Conservation (phyloP, 495 filamentous ascomycete genomes). For the Xylaria telfairii region DNA sequence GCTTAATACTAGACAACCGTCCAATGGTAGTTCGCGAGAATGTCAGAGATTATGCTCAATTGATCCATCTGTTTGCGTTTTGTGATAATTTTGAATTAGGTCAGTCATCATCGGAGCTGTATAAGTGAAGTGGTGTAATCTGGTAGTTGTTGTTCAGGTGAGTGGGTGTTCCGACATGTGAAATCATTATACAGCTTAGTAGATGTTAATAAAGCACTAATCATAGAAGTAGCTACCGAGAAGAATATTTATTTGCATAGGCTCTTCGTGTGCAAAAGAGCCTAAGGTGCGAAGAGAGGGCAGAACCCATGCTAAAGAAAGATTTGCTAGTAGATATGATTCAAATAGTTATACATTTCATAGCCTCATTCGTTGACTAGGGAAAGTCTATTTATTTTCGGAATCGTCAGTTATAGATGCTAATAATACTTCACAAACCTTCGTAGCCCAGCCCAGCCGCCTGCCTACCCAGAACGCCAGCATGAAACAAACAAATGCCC, state of each 20-base stretch:
- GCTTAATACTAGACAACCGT: slow-evolving; percentile 27
- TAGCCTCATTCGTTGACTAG: neutral
- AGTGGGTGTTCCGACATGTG: too few relatives aligned
- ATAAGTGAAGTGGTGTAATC: neutral
- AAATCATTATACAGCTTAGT: neutral
- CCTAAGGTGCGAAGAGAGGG: neutral
- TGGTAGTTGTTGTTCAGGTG: too few relatives aligned
- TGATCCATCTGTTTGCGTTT: neutral
- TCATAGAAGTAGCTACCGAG: too few relatives aligned
- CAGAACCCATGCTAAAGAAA: neutral
- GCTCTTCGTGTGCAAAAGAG: neutral
- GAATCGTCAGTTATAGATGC: neutral
- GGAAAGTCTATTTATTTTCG: neutral
- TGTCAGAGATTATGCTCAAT: slow-evolving; percentile 10
- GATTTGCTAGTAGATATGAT: neutral
- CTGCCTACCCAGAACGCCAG: neutral
- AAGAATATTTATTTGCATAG: neutral
- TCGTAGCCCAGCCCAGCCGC: neutral
- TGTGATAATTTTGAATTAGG: neutral
- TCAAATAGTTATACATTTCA: neutral
- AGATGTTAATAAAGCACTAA: neutral
- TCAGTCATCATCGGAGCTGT: too few relatives aligned
- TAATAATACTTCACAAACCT: neutral
- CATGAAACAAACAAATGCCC: neutral
- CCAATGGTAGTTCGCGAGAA: slow-evolving; percentile 33